Conservation (phyloP, 2,329 filamentous ascomycete species). For the Byssochlamys sp. region DNA sequence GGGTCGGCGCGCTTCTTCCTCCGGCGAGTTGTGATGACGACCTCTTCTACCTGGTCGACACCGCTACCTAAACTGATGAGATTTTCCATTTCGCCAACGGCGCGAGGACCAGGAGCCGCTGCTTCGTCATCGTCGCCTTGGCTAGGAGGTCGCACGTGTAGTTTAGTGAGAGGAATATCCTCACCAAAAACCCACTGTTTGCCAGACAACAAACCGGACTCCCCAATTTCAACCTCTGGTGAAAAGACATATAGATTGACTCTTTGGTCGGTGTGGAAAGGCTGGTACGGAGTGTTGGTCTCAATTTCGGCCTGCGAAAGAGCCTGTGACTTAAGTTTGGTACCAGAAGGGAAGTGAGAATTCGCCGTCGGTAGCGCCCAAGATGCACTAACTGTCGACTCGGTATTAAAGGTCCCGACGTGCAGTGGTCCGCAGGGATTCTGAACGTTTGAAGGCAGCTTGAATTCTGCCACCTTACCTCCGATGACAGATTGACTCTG, state of each 20-base stretch:
- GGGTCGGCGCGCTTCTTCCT: conserved; percentile 43
- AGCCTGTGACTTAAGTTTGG: conserved; percentile 40
- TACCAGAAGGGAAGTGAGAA: conserved; percentile 35
- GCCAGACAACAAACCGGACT: conserved; percentile 31
- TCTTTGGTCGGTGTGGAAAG: conserved; percentile 83
- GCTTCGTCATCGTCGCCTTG: conserved; percentile 30
- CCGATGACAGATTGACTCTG: conserved; percentile 45
- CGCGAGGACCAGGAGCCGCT: conserved; percentile 18
- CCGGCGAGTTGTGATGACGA: conserved; percentile 71
- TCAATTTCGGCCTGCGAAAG: conserved; percentile 80
- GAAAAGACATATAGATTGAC: conserved; percentile 66
- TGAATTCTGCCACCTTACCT: conserved; percentile 56
- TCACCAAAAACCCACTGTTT: conserved; percentile 47
- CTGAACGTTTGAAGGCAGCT: conserved; percentile 54
- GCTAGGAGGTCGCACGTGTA: conserved; percentile 38
- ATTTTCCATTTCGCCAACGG: conserved; percentile 39
- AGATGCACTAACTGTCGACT: conserved; percentile 23
- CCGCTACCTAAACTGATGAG: conserved; percentile 43
- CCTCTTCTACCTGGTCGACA: conserved; percentile 58
- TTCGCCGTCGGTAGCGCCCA: conserved; percentile 32
- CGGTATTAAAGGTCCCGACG: conserved; percentile 46
- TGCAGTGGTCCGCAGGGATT: conserved; percentile 49
- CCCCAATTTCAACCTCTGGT: conserved; percentile 25
- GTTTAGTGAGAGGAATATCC: conserved; percentile 38
- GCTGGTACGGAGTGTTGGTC: conserved; percentile 88